Conservation (phyloP, 345 rosid species). For the Populus deltoides region DNA sequence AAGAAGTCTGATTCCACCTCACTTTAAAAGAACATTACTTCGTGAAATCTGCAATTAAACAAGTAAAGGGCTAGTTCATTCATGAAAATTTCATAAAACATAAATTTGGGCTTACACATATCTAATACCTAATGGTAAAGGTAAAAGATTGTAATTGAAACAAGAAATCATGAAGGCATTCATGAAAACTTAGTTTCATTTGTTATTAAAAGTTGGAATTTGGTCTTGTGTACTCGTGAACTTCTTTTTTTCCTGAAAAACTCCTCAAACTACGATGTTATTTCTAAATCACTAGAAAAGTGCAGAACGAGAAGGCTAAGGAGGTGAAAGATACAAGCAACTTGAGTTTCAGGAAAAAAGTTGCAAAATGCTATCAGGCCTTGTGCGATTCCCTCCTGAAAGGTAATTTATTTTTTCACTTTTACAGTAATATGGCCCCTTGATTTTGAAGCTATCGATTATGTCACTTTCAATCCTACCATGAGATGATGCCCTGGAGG, state of each 20-base stretch:
- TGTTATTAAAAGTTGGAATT: neutral
- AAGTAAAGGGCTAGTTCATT: too few species aligned
- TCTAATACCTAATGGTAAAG: too few species aligned
- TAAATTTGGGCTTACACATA: too few species aligned
- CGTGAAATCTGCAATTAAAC: too few species aligned
- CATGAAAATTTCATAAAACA: too few species aligned
- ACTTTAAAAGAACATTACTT: too few species aligned
- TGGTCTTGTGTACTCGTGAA: neutral
- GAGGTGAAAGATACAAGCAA: constrained; percentile 82
- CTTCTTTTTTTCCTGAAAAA: neutral
- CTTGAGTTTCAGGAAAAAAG: constrained; percentile 77
- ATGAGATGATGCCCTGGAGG: neutral
- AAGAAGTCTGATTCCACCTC: too few species aligned
- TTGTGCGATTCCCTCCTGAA: constrained; percentile 80
- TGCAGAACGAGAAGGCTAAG: constrained; percentile 92
- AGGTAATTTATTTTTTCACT: constrained; percentile 36
- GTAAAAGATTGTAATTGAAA: too few species aligned
- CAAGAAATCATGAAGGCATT: too few species aligned
- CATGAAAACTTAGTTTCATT: neutral
- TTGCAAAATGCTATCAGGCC: constrained; percentile 50
- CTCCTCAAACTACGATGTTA: neutral
- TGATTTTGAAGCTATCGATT: neutral
- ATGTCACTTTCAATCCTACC: neutral
- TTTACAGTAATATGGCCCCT: neutral
- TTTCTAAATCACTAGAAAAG: constrained; percentile 47